Conservation (phyloP, 345 rosid genomes). For the Lumnitzera racemosa region DNA sequence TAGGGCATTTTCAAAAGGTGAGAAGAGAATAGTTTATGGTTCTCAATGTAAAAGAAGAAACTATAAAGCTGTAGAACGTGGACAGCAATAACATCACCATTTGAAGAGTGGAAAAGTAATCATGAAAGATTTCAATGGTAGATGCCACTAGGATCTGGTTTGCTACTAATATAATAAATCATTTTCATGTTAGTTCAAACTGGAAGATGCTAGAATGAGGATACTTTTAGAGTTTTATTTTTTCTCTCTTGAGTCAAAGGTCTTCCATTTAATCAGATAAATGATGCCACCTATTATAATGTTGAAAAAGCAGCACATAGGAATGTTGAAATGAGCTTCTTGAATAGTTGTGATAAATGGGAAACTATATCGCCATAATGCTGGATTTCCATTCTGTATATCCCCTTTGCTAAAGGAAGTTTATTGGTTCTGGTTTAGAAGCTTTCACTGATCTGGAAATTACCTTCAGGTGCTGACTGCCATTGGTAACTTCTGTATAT, state of each 20-base stretch:
- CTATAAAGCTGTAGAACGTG: not conserved
- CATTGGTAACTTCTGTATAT: slow-evolving; percentile 88
- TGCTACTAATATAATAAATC: too few species aligned
- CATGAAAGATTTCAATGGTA: not conserved
- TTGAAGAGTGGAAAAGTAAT: not conserved
- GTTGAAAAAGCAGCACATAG: too few species aligned
- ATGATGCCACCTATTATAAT: too few species aligned
- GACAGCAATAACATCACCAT: not conserved
- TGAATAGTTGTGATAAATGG: too few species aligned
- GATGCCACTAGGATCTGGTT: too few species aligned
- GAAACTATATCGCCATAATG: too few species aligned
- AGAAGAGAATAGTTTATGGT: not conserved
- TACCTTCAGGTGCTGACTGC: slow-evolving; percentile 60
- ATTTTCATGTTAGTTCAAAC: too few species aligned
- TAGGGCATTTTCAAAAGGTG: slow-evolving; percentile 86
- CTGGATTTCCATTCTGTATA: not conserved
- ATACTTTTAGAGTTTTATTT: too few species aligned
- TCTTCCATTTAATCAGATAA: too few species aligned
- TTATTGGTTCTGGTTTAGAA: not conserved
- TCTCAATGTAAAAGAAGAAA: not conserved
- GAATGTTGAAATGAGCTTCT: too few species aligned
- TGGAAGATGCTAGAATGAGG: too few species aligned
- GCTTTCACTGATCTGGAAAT: not conserved
- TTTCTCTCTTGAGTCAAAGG: too few species aligned
- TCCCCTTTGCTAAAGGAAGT: not conserved